Percentiles rank a stretch among this genome's conserved stretches.
phyloP scores from a whole-genome alignment of 1,284 basidiomycete genomes.

The Microbotryum scabiosae region DNA sequence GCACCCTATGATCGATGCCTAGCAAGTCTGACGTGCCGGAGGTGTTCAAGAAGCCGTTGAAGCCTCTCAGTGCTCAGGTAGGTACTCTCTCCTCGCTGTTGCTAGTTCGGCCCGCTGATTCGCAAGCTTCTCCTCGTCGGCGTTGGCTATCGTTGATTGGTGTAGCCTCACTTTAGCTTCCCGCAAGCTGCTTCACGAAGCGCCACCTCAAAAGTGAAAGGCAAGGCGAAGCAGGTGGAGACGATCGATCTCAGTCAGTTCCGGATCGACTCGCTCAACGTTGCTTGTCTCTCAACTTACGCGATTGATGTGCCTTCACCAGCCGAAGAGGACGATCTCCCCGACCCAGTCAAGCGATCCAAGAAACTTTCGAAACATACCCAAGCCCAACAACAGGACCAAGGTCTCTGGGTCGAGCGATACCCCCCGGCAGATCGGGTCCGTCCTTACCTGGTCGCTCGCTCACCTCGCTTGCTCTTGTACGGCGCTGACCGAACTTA shows the following conservation, averaged over 20 bases:
- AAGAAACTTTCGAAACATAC: not conserved
- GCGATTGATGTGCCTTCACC: not conserved
- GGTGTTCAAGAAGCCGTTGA: too few relatives aligned
- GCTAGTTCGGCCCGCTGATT: too few relatives aligned
- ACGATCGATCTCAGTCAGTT: conserved; percentile 31
- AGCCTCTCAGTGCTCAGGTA: too few relatives aligned
- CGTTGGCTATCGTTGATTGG: too few relatives aligned
- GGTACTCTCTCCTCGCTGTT: too few relatives aligned
- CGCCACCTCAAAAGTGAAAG: conserved; percentile 39
- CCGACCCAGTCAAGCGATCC: conserved; percentile 3
- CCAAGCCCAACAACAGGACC: not conserved
- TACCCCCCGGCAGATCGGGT: conserved; percentile 54
- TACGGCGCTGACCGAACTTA: not conserved
- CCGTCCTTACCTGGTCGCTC: conserved; percentile 15
- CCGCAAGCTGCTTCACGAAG: too few relatives aligned
- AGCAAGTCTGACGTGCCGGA: too few relatives aligned
- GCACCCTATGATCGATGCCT: too few relatives aligned
- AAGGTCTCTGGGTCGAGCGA: conserved; percentile 7
- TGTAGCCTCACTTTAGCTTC: too few relatives aligned
- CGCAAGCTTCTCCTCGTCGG: too few relatives aligned
- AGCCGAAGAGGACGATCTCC: conserved; percentile 14
- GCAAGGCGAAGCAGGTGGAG: conserved; percentile 44
- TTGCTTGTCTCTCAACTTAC: not conserved
- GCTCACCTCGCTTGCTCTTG: too few relatives aligned
- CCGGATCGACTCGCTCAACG: not conserved